phyloP scores from a whole-genome alignment of 139 green algal genomes.

The Tetraselmis chui region DNA sequence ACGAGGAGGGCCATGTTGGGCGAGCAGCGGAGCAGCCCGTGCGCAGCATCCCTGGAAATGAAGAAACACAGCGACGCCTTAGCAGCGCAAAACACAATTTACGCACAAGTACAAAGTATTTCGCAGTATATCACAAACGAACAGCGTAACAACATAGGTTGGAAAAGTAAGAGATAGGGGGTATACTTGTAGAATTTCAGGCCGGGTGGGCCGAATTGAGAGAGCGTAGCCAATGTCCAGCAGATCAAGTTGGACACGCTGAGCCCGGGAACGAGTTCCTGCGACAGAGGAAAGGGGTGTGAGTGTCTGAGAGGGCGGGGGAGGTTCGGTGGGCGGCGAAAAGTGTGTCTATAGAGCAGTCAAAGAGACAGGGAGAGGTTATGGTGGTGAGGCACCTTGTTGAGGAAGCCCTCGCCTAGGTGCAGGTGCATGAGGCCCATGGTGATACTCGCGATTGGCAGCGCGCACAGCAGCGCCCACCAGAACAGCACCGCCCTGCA shows the following conservation, averaged over 20 bases:
- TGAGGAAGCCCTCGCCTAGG: background rate
- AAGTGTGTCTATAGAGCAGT: no score
- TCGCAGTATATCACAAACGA: no score
- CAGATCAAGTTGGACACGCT: background rate
- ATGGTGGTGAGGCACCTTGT: background rate
- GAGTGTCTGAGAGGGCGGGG: background rate
- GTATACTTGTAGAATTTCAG: background rate
- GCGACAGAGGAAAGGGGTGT: background rate
- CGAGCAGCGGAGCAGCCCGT: background rate
- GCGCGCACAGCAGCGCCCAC: background rate
- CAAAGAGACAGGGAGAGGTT: background rate
- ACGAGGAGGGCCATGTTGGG: background rate
- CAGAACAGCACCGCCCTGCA: background rate
- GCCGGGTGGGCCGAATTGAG: background rate
- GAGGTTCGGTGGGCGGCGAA: no score
- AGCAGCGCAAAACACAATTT: no score
- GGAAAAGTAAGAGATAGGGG: background rate
- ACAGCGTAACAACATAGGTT: background rate
- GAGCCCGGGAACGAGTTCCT: background rate
- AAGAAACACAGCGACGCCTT: no score
- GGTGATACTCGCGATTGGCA: background rate
- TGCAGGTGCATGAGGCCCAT: background rate
- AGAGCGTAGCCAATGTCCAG: background rate
- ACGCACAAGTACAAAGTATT: no score
- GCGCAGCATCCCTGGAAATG: background rate